Conservation (phyloP, 257 asterid genomes). For the Fraxinus americana region DNA sequence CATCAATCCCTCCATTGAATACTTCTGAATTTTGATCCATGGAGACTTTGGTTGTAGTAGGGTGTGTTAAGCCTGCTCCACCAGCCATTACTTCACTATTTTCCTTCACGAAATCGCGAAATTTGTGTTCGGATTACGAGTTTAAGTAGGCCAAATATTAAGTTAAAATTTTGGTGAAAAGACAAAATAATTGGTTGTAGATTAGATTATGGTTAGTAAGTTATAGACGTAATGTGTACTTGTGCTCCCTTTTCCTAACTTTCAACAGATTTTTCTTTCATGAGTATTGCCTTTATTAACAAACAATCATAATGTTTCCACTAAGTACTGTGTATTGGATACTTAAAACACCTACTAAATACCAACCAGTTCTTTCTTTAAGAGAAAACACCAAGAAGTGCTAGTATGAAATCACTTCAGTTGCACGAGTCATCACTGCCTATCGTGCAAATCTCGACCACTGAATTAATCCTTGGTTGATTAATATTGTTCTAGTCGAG, state of each 20-base stretch:
- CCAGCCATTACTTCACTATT: background rate
- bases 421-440: background rate
- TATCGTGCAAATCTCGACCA: too few species aligned
- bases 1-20: conserved; percentile 1
- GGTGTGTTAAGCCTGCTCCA: too few species aligned
- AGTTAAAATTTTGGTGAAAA: conserved; percentile 33
- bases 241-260: conserved; percentile 60
- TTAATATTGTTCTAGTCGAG: too few species aligned
- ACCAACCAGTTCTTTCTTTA: background rate
- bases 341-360: background rate
- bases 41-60: conserved; percentile 16
- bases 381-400: background rate
- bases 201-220: conserved; percentile 68
- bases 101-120: conserved; percentile 7
- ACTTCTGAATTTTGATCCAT: conserved; percentile 20
- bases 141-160: conserved; percentile 40
- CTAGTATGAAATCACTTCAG: background rate
- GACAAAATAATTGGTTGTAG: conserved; percentile 39
- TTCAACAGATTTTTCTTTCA: conserved; percentile 60
- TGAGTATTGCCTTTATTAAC: conserved; percentile 70
- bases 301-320: conserved; percentile 19
- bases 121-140: conserved; percentile 20
- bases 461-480: too few species aligned
- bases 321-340: background rate
- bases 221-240: conserved; percentile 7